phyloP scores from a whole-genome alignment of 805 yeast species.

The Yamadazyma kitorensis region DNA sequence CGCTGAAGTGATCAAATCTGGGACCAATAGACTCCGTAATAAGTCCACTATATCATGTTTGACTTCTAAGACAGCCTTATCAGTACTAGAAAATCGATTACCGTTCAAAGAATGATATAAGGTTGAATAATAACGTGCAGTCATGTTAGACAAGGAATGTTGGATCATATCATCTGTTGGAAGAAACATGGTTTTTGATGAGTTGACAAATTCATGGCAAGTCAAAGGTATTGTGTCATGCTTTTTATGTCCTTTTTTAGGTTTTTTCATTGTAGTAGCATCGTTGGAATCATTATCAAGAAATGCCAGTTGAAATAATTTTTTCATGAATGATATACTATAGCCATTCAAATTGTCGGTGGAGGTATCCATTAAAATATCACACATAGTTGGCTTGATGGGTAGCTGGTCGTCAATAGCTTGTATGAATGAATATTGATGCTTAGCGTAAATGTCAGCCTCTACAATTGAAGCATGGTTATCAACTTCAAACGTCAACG shows the following conservation, averaged over 20 bases:
- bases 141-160: conserved; percentile 24
- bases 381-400: conserved; percentile 31
- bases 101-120: conserved; percentile 18
- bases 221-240: conserved; percentile 14
- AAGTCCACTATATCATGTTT: conserved; percentile 24
- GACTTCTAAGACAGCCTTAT: conserved; percentile 31
- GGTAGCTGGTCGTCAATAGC: conserved; percentile 52
- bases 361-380: conserved; percentile 35
- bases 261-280: conserved; percentile 1
- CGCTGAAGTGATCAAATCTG: conserved; percentile 4
- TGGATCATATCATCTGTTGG: conserved; percentile 31
- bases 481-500: conserved; percentile 34
- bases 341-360: conserved; percentile 16
- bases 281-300: neutral
- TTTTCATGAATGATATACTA: conserved; percentile 23
- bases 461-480: conserved; percentile 52
- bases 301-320: conserved; percentile 21
- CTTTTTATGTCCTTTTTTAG: conserved; percentile 8
- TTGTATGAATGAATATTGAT: conserved; percentile 65
- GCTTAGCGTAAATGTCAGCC: conserved; percentile 54
- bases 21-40: conserved; percentile 24
- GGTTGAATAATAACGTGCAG: conserved; percentile 26
- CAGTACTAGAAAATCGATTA: conserved; percentile 21
- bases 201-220: conserved; percentile 27
- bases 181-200: conserved; percentile 27